These are phyloP conservation scores for Silene latifolia DNA, from an alignment of 148 eudicot species.

Conservation along the genomic window DNA sequence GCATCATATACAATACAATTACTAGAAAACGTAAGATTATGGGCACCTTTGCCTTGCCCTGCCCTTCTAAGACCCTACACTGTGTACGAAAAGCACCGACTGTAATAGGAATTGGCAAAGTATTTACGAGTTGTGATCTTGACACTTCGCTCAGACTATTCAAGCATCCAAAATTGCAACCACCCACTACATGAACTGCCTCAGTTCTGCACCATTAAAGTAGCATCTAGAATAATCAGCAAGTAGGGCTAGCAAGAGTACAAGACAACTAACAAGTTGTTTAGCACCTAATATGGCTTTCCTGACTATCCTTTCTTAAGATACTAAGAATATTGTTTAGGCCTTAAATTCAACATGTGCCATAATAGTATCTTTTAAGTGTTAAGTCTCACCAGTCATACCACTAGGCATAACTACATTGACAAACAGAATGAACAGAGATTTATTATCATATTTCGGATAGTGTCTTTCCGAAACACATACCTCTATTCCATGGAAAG, in stretches of 20 bases:
- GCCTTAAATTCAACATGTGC: not conserved
- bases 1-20: not conserved
- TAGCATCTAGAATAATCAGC: not conserved
- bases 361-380: not conserved
- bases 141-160: not conserved
- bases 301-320: not conserved
- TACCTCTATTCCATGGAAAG: too few relatives aligned
- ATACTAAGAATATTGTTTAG: not conserved
- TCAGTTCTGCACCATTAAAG: constrained; percentile 1
- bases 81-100: not conserved
- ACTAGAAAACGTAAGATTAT: not conserved
- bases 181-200: not conserved
- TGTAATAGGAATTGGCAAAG: not conserved
- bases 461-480: not conserved
- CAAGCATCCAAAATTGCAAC: not conserved
- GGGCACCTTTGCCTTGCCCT: not conserved
- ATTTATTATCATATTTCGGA: too few relatives aligned
- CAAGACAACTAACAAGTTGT: not conserved
- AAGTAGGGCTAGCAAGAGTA: not conserved
- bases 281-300: not conserved
- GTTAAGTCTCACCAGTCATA: not conserved
- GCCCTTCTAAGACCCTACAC: not conserved
- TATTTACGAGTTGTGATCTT: not conserved
- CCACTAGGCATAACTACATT: not conserved
- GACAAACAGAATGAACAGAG: not conserved